Conservation (phyloP, 2,329 filamentous ascomycete genomes). For the Microascus cirrosus region DNA sequence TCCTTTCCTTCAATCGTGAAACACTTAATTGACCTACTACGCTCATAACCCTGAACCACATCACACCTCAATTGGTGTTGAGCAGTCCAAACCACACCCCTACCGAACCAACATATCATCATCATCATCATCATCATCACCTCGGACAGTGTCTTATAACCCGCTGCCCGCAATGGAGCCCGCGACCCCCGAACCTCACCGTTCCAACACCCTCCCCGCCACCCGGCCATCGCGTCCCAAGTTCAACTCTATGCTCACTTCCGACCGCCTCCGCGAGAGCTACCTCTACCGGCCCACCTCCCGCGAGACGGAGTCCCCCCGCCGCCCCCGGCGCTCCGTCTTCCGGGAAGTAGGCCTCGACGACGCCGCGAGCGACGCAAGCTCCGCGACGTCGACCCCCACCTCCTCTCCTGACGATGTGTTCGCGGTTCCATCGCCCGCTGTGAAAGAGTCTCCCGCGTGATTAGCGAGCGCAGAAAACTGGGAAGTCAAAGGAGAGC, state of each 20-base stretch:
- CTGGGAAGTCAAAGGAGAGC: too few relatives aligned
- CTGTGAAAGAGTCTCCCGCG: background rate
- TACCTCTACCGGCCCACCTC: conserved; percentile 23
- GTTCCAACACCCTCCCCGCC: conserved; percentile 2
- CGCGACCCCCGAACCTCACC: background rate
- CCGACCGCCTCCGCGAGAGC: conserved; percentile 38
- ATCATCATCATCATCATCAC: too few relatives aligned
- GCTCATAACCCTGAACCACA: too few relatives aligned
- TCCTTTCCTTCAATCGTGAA: too few relatives aligned
- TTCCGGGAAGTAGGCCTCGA: conserved; percentile 40
- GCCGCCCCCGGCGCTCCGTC: conserved; percentile 37
- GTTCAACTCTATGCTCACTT: conserved; percentile 39
- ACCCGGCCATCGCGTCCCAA: conserved; percentile 24
- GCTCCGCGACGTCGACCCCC: background rate
- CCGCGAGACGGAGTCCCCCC: conserved; percentile 29
- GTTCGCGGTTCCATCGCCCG: background rate
- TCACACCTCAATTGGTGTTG: too few relatives aligned
- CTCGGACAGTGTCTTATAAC: background rate
- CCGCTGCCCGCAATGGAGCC: background rate
- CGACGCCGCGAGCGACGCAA: conserved; percentile 15
- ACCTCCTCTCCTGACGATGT: background rate
- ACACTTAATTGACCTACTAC: too few relatives aligned
- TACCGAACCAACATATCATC: background rate
- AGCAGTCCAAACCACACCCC: background rate
- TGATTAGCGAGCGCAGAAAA: background rate